Percentiles rank a stretch among this genome's conserved stretches.
These are phyloP conservation scores for Boechera divaricarpa DNA, from an alignment of 345 rosid species.

Conservation along the genomic window DNA sequence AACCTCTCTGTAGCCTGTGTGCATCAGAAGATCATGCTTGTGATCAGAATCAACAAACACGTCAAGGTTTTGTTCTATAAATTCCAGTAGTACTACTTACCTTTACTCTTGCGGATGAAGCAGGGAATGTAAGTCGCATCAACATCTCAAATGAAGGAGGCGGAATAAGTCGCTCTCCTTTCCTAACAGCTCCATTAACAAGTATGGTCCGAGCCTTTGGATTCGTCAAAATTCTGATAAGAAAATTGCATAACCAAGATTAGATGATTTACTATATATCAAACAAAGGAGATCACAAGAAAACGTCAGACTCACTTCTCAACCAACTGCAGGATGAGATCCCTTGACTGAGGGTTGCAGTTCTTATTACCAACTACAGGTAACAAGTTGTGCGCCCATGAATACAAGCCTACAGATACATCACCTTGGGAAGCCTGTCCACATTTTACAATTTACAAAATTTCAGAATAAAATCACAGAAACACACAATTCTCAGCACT, in stretches of 20 bases:
- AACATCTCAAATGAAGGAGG: conserved; percentile 41
- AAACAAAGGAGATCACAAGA: conserved; percentile 17
- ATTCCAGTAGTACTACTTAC: conserved; percentile 4
- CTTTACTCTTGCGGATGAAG: background rate
- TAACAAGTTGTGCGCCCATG: conserved; percentile 70
- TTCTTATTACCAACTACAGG: conserved; percentile 54
- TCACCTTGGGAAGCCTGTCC: conserved; percentile 71
- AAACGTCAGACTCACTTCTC: conserved; percentile 46
- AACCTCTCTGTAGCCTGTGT: conserved; percentile 84
- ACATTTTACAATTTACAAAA: conserved; percentile 24
- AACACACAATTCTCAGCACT: background rate
- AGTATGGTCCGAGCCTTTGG: conserved; percentile 71
- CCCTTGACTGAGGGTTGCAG: conserved; percentile 79
- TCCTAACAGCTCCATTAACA: conserved; percentile 71
- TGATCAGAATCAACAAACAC: background rate
- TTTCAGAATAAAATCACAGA: conserved; percentile 20
- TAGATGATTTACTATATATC: background rate
- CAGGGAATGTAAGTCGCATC: background rate
- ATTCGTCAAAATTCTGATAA: conserved; percentile 60
- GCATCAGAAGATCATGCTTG: conserved; percentile 22
- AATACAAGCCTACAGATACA: conserved; percentile 63
- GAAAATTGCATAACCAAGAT: conserved; percentile 6
- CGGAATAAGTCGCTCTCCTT: conserved; percentile 73
- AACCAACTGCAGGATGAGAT: conserved; percentile 66
- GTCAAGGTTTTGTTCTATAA: conserved; percentile 19